Evolutionary conservation across 169 alveolate species (phyloP).

Genomic region (Prorocentrum cordatum): DNA sequence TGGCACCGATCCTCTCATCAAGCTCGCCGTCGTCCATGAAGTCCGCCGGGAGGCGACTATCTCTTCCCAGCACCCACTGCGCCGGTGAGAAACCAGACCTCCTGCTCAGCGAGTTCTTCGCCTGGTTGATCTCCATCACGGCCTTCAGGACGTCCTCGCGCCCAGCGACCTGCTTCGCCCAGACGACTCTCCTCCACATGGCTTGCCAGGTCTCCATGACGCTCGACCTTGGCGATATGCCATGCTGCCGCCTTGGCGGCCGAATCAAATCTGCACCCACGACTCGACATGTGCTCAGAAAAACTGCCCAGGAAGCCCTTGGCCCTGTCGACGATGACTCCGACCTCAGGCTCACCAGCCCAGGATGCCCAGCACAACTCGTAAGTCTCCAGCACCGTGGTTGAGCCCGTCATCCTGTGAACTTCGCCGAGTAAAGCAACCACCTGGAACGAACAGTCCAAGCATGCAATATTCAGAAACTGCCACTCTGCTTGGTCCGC

Average conservation of each 20-base stretch:
- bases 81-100: not conserved
- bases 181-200: not conserved
- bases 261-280: not conserved
- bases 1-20: not conserved
- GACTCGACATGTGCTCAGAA: not conserved
- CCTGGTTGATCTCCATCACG: not conserved
- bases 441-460: not conserved
- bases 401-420: not conserved
- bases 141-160: not conserved
- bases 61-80: slow-evolving; percentile 13
- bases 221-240: not conserved
- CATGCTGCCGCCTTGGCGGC: not conserved
- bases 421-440: not conserved
- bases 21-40: not conserved
- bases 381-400: not conserved
- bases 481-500: not conserved
- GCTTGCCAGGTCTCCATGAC: not conserved
- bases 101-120: not conserved
- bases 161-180: not conserved
- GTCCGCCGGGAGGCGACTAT: not conserved
- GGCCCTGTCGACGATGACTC: not conserved
- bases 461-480: not conserved
- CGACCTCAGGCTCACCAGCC: not conserved
- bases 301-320: not conserved
- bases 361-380: not conserved